Base-by-base conservation (phyloP, 371 early-diverging fungal species). In the Apophysomyces ossiformis region DNA sequence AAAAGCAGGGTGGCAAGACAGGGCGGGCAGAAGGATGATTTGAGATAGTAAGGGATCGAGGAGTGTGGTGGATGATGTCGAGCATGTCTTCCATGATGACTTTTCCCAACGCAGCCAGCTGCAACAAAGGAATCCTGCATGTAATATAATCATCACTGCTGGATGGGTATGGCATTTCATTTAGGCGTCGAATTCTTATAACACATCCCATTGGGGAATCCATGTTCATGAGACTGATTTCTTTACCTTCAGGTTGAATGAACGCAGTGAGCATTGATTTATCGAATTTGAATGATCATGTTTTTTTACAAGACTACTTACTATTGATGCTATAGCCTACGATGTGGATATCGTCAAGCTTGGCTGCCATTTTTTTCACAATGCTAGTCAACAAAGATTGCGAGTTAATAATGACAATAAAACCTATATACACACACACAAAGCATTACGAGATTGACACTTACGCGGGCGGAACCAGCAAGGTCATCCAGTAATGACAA, bases 311-410 rank as follows among this genome's bases (percentile, higher is more conserved):
- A 57, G 21, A 41, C 4, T 5, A 41, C 64, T 54, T 56, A 59
- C 58, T 47, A 58, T 59, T 58, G 58, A 37, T 54, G 57, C 7
- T 63, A 39, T 63, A 39, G 57, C 64, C 43, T 63, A 56, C 64
- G 18, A 56, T 35, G 58, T 58, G 65, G 58, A 41, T 56, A 15
- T 36, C 44, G 35, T 56, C 21, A 21, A 54, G 46, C 26, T 45
- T 66, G 50, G 56, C 60, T 26, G 54, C 7, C 18, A 13, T n/a
- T n/a, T 44, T 32, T 66, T 60, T 37, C 39, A 37, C 61, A 58
- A 47, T 59, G 46, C 7, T 15, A 2, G 5, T 41, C 6, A 41
- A 41, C 41, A 41, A 41, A 41, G 41, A 5, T 41, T 41, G 5
- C 41, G 41, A 41, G 41, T 41, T 41, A 41, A 5, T 41, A 41